These are phyloP conservation scores for Mucor ambiguus DNA, from an alignment of 371 early-diverging fungal species.

Conservation along the genomic window DNA sequence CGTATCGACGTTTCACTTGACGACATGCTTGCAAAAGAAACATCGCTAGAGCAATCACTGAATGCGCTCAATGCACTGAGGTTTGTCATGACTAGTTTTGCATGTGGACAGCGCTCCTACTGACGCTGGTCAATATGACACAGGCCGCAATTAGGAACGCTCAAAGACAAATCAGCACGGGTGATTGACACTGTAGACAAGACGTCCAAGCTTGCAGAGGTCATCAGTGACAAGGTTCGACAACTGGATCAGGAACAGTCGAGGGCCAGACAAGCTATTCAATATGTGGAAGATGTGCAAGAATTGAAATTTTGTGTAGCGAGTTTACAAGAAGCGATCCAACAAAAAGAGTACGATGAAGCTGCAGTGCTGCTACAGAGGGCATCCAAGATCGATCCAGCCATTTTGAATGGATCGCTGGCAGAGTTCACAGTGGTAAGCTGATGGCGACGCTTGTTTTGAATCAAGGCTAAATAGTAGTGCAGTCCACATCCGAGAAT, in stretches of 20 bases:
- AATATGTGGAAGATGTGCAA: conserved; percentile 75
- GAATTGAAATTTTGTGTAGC: conserved; percentile 75
- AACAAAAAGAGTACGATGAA: conserved; percentile 70
- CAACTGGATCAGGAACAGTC: conserved; percentile 83
- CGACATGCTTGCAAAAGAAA: conserved; percentile 46
- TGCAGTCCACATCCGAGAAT: conserved; percentile 60
- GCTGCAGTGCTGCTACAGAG: conserved; percentile 74
- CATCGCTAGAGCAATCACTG: conserved; percentile 26
- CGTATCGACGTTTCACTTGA: conserved; percentile 67
- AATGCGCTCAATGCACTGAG: conserved; percentile 49
- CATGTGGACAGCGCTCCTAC: background rate
- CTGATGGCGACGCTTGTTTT: background rate
- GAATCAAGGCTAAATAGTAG: background rate
- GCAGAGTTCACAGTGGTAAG: conserved; percentile 65
- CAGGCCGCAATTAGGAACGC: conserved; percentile 65
- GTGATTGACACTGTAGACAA: conserved; percentile 64
- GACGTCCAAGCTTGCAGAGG: conserved; percentile 76
- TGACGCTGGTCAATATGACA: background rate
- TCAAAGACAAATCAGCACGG: conserved; percentile 55
- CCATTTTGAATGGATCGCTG: conserved; percentile 73
- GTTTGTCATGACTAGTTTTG: conserved; percentile 24
- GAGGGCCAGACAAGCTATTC: conserved; percentile 69
- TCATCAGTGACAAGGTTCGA: conserved; percentile 81
- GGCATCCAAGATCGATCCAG: conserved; percentile 62
- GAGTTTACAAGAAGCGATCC: conserved; percentile 75